Conservation (phyloP, 345 rosid genomes). For the Lepidium aucheri region DNA sequence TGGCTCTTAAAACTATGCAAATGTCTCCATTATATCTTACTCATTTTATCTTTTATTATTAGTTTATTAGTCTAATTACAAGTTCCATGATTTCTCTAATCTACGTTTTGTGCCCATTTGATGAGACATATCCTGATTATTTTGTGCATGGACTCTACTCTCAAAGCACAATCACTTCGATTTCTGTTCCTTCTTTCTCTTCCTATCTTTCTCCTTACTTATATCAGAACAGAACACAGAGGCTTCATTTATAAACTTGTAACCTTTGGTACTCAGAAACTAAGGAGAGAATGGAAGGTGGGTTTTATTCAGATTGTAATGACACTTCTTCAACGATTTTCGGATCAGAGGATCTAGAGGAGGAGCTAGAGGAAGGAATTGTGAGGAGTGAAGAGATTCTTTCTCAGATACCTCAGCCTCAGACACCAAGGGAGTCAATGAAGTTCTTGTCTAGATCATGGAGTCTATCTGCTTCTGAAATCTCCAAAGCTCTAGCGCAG, state of each 20-base stretch:
- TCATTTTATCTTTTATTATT: neutral
- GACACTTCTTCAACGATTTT: conserved; percentile 17
- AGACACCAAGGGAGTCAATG: conserved; percentile 82
- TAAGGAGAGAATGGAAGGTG: conserved; percentile 43
- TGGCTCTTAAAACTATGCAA: conserved; percentile 14
- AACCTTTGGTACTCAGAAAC: neutral
- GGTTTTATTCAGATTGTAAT: conserved; percentile 22
- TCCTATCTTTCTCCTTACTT: conserved; percentile 1
- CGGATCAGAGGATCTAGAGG: conserved; percentile 44
- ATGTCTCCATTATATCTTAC: conserved; percentile 6
- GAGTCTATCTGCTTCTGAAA: conserved; percentile 82
- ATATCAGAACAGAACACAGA: conserved; percentile 17
- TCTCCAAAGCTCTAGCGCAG: conserved; percentile 67
- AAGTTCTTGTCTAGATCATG: conserved; percentile 87
- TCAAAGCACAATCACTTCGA: conserved; percentile 1
- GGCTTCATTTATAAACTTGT: neutral
- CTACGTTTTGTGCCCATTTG: conserved; percentile 12
- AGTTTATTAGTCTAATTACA: neutral
- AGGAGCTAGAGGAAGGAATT: conserved; percentile 28
- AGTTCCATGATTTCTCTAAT: neutral
- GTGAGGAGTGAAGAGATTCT: neutral
- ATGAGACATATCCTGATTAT: conserved; percentile 17
- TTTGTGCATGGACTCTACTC: neutral
- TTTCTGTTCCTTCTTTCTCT: conserved; percentile 3
- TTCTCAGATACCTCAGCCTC: conserved; percentile 43